A percentile compares a stretch with the other conserved stretches of the same genome.
Evolutionary conservation across 2,329 filamentous ascomycete genomes (phyloP).

Genomic region (Diaporthe capsici): DNA sequence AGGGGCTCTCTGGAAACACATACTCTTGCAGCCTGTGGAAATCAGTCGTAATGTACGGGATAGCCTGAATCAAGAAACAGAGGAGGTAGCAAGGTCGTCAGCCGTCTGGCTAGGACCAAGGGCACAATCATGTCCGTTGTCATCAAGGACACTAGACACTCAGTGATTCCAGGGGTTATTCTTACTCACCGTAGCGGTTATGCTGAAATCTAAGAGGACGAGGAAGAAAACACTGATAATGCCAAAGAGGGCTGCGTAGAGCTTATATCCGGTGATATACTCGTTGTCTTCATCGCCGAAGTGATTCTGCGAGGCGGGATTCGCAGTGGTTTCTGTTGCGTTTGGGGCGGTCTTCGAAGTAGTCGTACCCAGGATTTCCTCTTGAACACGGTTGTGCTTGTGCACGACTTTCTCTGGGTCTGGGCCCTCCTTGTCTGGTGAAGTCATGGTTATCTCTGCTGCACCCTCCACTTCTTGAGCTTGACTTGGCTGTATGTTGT

Average conservation of each 20-base stretch:
- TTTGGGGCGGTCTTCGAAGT: neutral
- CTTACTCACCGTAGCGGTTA: neutral
- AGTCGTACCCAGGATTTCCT: fast-evolving
- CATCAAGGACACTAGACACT: neutral
- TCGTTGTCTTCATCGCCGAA: neutral
- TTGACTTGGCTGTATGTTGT: neutral
- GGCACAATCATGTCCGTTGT: no score
- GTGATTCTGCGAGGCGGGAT: neutral
- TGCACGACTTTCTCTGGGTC: neutral
- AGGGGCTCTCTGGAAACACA: neutral
- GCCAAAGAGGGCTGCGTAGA: neutral
- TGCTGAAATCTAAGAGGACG: neutral
- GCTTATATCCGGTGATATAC: slow-evolving; percentile 2
- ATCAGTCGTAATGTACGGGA: slow-evolving; percentile 5
- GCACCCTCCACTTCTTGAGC: neutral
- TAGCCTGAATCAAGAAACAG: neutral
- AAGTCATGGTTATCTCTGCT: neutral
- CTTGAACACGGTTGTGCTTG: neutral
- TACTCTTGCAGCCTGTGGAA: slow-evolving; percentile 10
- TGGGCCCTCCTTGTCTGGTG: neutral
- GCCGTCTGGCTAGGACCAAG: neutral
- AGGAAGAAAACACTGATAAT: slow-evolving; percentile 1
- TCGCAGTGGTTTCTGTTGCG: neutral
- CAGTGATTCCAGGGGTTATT: neutral
- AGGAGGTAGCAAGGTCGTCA: neutral